phyloP scores from a whole-genome alignment of 2,329 filamentous ascomycete species.

The Niveomyces coronatus region DNA sequence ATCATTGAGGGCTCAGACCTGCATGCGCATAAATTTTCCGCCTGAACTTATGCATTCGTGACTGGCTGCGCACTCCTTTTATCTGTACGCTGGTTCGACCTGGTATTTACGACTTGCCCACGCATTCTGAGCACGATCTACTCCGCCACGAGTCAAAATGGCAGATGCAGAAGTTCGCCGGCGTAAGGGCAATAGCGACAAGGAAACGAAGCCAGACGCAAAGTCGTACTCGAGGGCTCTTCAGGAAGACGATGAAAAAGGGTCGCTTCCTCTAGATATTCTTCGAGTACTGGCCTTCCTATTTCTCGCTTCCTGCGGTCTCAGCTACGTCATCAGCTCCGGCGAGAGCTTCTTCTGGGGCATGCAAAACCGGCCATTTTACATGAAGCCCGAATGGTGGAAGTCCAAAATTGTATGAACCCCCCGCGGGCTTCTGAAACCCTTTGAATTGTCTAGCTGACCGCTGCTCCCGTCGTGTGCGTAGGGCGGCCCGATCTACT shows the following conservation, averaged over 20 bases:
- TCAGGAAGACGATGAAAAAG: constrained; percentile 48
- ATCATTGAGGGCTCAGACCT: constrained; percentile 6
- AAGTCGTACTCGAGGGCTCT: neutral
- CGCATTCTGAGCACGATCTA: neutral
- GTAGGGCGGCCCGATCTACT: constrained; percentile 48
- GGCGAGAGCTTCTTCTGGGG: constrained; percentile 63
- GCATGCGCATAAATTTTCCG: neutral
- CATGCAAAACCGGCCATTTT: constrained; percentile 49
- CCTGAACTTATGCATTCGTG: neutral
- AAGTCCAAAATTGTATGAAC: constrained; percentile 47
- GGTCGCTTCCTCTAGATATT: constrained; percentile 50
- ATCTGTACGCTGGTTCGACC: constrained; percentile 4
- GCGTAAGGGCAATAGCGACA: constrained; percentile 27
- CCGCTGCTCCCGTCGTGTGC: constrained; percentile 5
- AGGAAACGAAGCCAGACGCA: constrained; percentile 7
- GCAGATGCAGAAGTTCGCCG: constrained; percentile 32
- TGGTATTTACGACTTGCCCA: neutral
- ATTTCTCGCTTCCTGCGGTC: constrained; percentile 51
- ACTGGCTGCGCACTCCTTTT: neutral
- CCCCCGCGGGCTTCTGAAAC: neutral
- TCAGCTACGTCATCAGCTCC: constrained; percentile 67
- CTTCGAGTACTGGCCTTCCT: constrained; percentile 60
- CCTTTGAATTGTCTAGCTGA: neutral
- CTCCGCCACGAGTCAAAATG: constrained; percentile 18
- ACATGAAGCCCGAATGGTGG: constrained; percentile 48